Conservation (phyloP, 139 green algal species). For the Chlamydomonas incerta region DNA sequence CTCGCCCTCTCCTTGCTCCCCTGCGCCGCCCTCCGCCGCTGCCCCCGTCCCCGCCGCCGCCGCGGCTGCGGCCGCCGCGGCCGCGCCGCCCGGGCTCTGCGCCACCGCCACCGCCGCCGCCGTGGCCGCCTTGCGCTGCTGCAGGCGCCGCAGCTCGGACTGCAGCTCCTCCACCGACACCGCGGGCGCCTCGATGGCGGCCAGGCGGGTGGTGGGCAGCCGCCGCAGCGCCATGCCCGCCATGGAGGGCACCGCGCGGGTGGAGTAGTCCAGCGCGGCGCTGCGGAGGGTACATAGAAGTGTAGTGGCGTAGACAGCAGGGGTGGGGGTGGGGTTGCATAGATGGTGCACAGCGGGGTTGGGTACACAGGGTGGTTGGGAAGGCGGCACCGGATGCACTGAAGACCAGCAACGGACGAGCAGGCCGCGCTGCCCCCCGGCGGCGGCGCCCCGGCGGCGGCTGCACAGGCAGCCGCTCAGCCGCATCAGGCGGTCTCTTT, state of each 20-base stretch:
- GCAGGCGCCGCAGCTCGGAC: conserved; percentile 23
- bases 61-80: background rate
- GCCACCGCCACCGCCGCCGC: background rate
- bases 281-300: too few species aligned
- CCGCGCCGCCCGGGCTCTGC: background rate
- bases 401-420: too few species aligned
- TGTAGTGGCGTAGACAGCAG: too few species aligned
- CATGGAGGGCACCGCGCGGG: conserved; percentile 25
- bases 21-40: background rate
- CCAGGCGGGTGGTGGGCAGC: conserved; percentile 24
- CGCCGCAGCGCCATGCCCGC: conserved; percentile 12
- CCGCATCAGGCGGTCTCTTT: too few species aligned
- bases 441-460: too few species aligned
- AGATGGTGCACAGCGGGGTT: too few species aligned
- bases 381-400: too few species aligned
- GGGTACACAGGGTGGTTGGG: too few species aligned
- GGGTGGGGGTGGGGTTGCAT: background rate
- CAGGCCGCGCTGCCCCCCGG: too few species aligned
- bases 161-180: conserved; percentile 24
- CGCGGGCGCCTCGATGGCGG: conserved; percentile 23
- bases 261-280: conserved; percentile 43
- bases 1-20: background rate
- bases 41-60: background rate
- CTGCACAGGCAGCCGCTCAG: too few species aligned
- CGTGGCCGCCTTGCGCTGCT: conserved; percentile 46